A percentile compares a stretch with the other conserved stretches of the same genome.
These are phyloP conservation scores for Rubroboletus satanas DNA, from an alignment of 768 basidiomycete genomes.

Conservation along the genomic window DNA sequence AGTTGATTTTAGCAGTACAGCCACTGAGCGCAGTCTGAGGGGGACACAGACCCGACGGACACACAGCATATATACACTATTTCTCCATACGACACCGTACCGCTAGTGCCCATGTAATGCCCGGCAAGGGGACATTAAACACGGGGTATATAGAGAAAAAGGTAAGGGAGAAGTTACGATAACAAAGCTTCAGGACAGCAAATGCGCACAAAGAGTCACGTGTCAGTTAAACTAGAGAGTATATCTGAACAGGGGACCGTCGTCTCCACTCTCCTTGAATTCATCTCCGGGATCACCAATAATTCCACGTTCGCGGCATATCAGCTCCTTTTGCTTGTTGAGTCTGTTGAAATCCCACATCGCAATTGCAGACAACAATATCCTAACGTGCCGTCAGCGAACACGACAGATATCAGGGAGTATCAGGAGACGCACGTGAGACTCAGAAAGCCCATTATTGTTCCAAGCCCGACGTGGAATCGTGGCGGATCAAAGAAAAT, in stretches of 20 bases:
- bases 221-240: slow-evolving; percentile 8
- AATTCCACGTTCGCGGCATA: slow-evolving; percentile 43
- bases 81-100: neutral
- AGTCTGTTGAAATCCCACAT: slow-evolving; percentile 46
- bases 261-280: slow-evolving; percentile 46
- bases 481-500: slow-evolving; percentile 38
- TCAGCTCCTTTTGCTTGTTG: slow-evolving; percentile 44
- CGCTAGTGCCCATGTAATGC: neutral
- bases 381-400: slow-evolving; percentile 33
- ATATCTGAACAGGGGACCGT: slow-evolving; percentile 53
- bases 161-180: neutral
- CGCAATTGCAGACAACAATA: slow-evolving; percentile 33
- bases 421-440: slow-evolving; percentile 17
- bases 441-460: slow-evolving; percentile 25
- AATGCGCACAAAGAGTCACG: neutral
- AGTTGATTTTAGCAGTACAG: neutral
- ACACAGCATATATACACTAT: neutral
- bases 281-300: slow-evolving; percentile 35
- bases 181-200: neutral
- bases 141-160: neutral
- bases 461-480: slow-evolving; percentile 34
- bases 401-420: slow-evolving; percentile 11
- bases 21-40: neutral
- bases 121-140: neutral
- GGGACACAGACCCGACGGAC: neutral